Evolutionary conservation across 805 yeast species (phyloP).

Genomic region (Citeromyces matritensis): DNA sequence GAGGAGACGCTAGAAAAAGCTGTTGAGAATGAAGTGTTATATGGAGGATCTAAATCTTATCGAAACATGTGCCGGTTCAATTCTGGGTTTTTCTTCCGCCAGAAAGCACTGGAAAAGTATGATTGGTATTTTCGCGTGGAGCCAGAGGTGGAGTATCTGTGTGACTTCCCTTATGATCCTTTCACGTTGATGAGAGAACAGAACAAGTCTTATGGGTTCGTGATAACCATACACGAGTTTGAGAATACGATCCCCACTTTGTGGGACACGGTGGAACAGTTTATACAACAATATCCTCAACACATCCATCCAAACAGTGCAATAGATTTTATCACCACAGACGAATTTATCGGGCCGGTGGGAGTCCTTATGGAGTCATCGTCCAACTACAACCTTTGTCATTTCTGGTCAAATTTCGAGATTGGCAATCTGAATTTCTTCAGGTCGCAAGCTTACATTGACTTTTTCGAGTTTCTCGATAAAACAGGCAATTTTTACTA

Average conservation of each 20-base stretch:
- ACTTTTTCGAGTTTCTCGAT: conserved; percentile 51
- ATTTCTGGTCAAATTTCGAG: conserved; percentile 83
- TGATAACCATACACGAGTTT: conserved; percentile 72
- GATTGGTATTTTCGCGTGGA: conserved; percentile 94
- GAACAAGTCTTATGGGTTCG: conserved; percentile 75
- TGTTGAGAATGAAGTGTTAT: conserved; percentile 33
- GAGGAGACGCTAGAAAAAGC: conserved; percentile 27
- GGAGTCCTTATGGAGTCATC: conserved; percentile 27
- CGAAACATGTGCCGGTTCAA: conserved; percentile 95
- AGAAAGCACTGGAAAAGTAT: conserved; percentile 52
- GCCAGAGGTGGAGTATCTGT: conserved; percentile 78
- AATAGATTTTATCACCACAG: conserved; percentile 39
- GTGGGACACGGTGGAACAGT: conserved; percentile 62
- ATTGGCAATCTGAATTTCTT: conserved; percentile 59
- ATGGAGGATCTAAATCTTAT: conserved; percentile 53
- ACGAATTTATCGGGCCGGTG: conserved; percentile 25
- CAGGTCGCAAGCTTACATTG: conserved; percentile 45
- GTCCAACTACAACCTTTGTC: conserved; percentile 62
- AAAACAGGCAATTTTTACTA: conserved; percentile 64
- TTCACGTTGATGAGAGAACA: conserved; percentile 67
- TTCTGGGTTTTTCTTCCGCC: conserved; percentile 81
- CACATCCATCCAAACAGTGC: conserved; percentile 51
- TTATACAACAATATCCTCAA: conserved; percentile 42
- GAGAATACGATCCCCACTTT: conserved; percentile 74
- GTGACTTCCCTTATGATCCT: conserved; percentile 84